A percentile compares a stretch with the other conserved stretches of the same genome.
These are phyloP conservation scores for Hirsutella rhossiliensis DNA, from an alignment of 2,329 filamentous ascomycete species.

Conservation along the genomic window DNA sequence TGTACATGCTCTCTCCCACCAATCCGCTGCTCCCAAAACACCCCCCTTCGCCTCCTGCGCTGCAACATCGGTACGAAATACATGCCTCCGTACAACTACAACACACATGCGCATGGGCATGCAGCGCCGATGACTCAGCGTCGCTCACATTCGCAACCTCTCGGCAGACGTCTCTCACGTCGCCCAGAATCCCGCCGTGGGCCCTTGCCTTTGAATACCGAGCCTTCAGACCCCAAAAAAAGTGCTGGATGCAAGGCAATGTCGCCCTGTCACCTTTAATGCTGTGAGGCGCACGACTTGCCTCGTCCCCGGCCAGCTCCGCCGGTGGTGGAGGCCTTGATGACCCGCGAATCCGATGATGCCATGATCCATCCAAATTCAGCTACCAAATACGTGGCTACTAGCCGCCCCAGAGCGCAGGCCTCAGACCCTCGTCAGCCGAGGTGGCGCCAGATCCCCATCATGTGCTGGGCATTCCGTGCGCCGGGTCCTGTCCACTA, in stretches of 20 bases:
- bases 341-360: background rate
- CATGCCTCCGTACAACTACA: too few species aligned
- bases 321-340: background rate
- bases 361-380: slow-evolving; percentile 1
- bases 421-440: background rate
- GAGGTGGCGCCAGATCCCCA: background rate
- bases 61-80: too few species aligned
- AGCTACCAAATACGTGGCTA: background rate
- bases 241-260: background rate
- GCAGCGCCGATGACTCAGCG: background rate
- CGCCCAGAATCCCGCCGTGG: background rate
- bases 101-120: too few species aligned
- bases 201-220: background rate
- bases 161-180: slow-evolving; percentile 1
- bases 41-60: too few species aligned
- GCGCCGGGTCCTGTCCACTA: background rate
- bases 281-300: too few species aligned
- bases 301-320: too few species aligned
- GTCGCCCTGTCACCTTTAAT: background rate
- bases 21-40: too few species aligned
- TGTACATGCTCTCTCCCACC: too few species aligned
- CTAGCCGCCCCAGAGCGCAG: background rate
- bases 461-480: background rate
- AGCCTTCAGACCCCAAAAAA: background rate
- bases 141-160: background rate